Evolutionary conservation across 345 rosid genomes (phyloP).

Genomic region (Dipteronia dyeriana): DNA sequence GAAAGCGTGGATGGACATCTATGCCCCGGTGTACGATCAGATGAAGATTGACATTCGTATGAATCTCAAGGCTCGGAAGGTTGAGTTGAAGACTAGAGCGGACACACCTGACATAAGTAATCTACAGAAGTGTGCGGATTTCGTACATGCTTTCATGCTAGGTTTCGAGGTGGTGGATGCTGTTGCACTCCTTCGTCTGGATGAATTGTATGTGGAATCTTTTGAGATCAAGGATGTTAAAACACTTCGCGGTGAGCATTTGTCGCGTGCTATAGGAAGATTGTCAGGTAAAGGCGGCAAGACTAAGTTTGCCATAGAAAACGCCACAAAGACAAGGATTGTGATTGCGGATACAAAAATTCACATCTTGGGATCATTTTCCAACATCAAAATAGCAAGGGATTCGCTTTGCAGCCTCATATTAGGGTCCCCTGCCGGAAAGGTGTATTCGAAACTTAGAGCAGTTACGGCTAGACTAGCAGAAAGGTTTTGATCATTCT

Average conservation of each 20-base stretch:
- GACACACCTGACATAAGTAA: conserved; percentile 76
- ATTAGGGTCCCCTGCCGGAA: conserved; percentile 85
- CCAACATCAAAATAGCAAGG: conserved; percentile 77
- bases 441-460: conserved; percentile 53
- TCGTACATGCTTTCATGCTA: conserved; percentile 87
- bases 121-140: conserved; percentile 87
- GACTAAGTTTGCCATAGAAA: conserved; percentile 83
- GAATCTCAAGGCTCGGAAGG: conserved; percentile 83
- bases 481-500: conserved; percentile 39
- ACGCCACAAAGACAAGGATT: conserved; percentile 81
- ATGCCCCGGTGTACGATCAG: conserved; percentile 69
- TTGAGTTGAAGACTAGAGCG: conserved; percentile 66
- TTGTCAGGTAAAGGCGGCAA: conserved; percentile 90
- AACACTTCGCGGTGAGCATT: conserved; percentile 81
- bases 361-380: conserved; percentile 77
- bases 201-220: conserved; percentile 83
- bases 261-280: conserved; percentile 85
- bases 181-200: conserved; percentile 68
- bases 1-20: conserved; percentile 88
- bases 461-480: conserved; percentile 40
- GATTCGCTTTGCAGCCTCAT: conserved; percentile 89
- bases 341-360: conserved; percentile 85
- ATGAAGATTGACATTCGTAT: conserved; percentile 89
- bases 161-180: conserved; percentile 85
- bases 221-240: conserved; percentile 93